Conservation (phyloP, 306 rosid genomes). For the Benincasa hispida region DNA sequence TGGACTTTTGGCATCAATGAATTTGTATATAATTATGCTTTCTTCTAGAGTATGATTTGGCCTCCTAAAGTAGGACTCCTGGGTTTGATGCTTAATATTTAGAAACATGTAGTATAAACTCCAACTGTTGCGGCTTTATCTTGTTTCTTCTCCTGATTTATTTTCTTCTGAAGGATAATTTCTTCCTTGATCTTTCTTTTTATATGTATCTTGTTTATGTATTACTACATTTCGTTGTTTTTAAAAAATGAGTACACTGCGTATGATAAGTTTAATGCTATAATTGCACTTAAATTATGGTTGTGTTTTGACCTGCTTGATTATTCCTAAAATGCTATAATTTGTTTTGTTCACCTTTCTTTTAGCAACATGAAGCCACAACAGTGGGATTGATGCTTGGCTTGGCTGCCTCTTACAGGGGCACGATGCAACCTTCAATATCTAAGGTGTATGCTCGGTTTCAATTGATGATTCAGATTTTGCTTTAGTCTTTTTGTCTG, state of each 20-base stretch:
- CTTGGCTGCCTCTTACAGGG: conserved; percentile 88
- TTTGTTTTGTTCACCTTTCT: conserved; percentile 16
- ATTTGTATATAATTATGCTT: not conserved
- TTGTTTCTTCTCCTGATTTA: not conserved
- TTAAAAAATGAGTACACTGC: not conserved
- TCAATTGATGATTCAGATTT: not conserved
- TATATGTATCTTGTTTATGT: not conserved
- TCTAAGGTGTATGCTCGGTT: conserved; percentile 47
- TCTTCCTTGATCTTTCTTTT: not conserved
- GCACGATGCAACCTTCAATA: conserved; percentile 87
- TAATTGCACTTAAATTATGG: not conserved
- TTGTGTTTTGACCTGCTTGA: not conserved
- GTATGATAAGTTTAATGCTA: not conserved
- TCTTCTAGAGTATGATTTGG: not conserved
- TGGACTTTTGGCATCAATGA: not conserved
- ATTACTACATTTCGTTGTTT: not conserved
- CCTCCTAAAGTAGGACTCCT: not conserved
- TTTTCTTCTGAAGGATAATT: not conserved
- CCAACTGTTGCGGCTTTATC: not conserved
- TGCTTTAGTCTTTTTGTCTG: not conserved
- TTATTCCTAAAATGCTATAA: not conserved
- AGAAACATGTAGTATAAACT: not conserved
- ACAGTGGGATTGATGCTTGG: conserved; percentile 93
- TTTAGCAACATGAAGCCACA: conserved; percentile 90
- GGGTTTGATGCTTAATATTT: not conserved